Conservation (phyloP, 148 eudicot species). For the Nepenthes mirabilis region DNA sequence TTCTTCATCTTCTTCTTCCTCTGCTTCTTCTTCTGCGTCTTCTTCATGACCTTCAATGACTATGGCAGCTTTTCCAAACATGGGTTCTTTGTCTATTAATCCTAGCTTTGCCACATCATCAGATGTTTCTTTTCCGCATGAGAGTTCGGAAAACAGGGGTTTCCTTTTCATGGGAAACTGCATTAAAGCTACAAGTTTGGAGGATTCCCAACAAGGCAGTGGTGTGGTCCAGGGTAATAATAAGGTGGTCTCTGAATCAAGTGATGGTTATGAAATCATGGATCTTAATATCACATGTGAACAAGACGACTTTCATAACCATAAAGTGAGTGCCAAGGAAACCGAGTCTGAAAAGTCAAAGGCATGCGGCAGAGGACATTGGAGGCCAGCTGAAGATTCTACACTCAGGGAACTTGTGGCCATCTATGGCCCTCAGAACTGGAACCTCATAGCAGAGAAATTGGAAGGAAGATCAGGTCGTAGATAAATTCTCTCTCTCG, state of each 20-base stretch:
- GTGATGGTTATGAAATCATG: slow-evolving; percentile 11
- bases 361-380: slow-evolving; percentile 74
- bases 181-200: neutral
- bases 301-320: neutral
- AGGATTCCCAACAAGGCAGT: neutral
- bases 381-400: slow-evolving; percentile 82
- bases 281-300: slow-evolving; percentile 18
- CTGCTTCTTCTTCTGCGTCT: neutral
- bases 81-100: slow-evolving; percentile 14
- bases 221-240: slow-evolving; percentile 2
- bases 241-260: neutral
- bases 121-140: slow-evolving; percentile 1
- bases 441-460: slow-evolving; percentile 85
- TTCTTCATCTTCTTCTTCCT: neutral
- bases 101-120: slow-evolving; percentile 3
- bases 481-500: neutral
- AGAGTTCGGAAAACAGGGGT: slow-evolving; percentile 8
- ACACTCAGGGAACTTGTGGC: slow-evolving; percentile 77
- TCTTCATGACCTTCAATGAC: slow-evolving; percentile 6
- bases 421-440: slow-evolving; percentile 80
- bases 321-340: slow-evolving; percentile 9
- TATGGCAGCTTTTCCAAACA: slow-evolving; percentile 20
- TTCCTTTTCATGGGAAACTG: slow-evolving; percentile 5
- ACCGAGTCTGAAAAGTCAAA: slow-evolving; percentile 12
- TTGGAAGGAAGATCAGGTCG: slow-evolving; percentile 77